Evolutionary conservation across 2,329 filamentous ascomycete genomes (phyloP).

Genomic region (Aspergillus sp.): DNA sequence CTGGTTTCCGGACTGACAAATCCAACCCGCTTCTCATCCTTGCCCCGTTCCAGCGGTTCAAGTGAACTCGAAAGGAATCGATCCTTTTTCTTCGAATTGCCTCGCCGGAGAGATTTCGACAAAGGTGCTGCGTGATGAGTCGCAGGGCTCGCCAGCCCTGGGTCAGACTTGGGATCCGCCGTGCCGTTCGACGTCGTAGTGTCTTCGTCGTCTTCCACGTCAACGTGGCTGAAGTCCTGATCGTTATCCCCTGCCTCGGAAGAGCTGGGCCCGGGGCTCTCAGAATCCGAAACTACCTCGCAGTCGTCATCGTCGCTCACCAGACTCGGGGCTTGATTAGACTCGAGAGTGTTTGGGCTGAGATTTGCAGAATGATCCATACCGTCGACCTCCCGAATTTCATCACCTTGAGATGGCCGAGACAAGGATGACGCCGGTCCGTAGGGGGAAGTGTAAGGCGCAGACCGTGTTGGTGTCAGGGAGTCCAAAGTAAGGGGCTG

Average conservation of each 20-base stretch:
- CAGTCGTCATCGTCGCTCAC: conserved; percentile 79
- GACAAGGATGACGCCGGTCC: conserved; percentile 31
- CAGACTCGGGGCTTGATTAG: conserved; percentile 73
- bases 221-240: conserved; percentile 39
- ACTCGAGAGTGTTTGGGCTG: conserved; percentile 64
- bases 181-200: conserved; percentile 28
- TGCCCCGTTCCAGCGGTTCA: conserved; percentile 21
- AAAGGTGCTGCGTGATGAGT: conserved; percentile 19
- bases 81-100: conserved; percentile 26
- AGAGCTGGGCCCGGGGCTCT: conserved; percentile 48
- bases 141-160: conserved; percentile 24
- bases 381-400: conserved; percentile 45
- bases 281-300: conserved; percentile 62
- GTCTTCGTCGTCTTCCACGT: conserved; percentile 43
- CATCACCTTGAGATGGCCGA: conserved; percentile 6
- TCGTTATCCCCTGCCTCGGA: conserved; percentile 53
- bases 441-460: conserved; percentile 25
- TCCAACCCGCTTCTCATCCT: conserved; percentile 33
- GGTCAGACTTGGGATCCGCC: conserved; percentile 29
- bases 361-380: conserved; percentile 47
- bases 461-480: conserved; percentile 28
- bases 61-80: conserved; percentile 21
- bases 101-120: conserved; percentile 26
- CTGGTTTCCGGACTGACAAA: conserved; percentile 32
- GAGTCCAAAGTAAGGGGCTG: conserved; percentile 39